Conservation (phyloP, 176 grass and related monocot genomes). For the Miscanthus lutarioriparius region DNA sequence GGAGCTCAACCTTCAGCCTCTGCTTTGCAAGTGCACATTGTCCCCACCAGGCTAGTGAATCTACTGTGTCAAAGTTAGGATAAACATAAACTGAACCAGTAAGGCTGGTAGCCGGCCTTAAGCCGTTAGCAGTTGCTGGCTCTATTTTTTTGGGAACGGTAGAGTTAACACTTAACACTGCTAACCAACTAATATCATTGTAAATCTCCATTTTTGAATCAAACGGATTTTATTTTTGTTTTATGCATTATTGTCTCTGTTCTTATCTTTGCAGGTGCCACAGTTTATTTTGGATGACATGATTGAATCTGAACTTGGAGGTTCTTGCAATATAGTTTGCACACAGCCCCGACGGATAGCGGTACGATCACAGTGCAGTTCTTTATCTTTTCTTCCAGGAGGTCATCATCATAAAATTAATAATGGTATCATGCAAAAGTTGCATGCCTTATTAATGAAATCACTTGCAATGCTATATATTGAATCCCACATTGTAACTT, state of each 20-base stretch:
- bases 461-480: background rate
- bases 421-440: slow-evolving; percentile 1
- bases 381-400: background rate
- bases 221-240: background rate
- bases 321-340: slow-evolving; percentile 88
- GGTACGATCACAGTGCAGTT: slow-evolving; percentile 42
- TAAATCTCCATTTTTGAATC: background rate
- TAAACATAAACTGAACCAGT: background rate
- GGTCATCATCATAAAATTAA: slow-evolving; percentile 8
- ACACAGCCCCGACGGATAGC: slow-evolving; percentile 92
- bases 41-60: background rate
- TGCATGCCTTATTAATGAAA: slow-evolving; percentile 22
- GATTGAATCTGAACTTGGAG: slow-evolving; percentile 83
- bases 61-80: background rate
- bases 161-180: background rate
- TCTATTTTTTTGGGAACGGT: background rate
- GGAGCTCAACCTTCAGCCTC: background rate
- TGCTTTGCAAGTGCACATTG: background rate
- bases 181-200: background rate
- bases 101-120: background rate
- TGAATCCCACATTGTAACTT: background rate
- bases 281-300: slow-evolving; percentile 99
- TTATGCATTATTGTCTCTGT: background rate
- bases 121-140: background rate
- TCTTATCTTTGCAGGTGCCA: slow-evolving; percentile 67